phyloP scores from a whole-genome alignment of 805 yeast genomes.

The Cyberlindnera mycetangii region DNA sequence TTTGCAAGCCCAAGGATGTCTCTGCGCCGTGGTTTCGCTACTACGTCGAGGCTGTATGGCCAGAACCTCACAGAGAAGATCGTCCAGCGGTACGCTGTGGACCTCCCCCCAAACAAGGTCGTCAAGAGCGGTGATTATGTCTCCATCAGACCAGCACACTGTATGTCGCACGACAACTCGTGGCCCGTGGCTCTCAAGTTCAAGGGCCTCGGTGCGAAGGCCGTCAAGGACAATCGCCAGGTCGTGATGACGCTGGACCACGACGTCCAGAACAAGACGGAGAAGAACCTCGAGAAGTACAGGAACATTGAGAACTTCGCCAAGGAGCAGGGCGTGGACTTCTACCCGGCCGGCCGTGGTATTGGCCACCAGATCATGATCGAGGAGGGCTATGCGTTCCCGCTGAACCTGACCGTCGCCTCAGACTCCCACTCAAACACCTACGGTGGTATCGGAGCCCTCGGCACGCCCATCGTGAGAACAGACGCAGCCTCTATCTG shows the following conservation, averaged over 20 bases:
- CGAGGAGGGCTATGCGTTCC: conserved; percentile 98
- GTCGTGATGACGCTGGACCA: conserved; percentile 96
- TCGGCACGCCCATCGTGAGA: conserved; percentile 97
- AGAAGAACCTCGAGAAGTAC: conserved; percentile 85
- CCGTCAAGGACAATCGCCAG: conserved; percentile 81
- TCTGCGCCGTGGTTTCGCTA: conserved; percentile 24
- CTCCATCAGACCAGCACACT: conserved; percentile 90
- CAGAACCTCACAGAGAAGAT: conserved; percentile 96
- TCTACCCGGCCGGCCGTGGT: conserved; percentile 98
- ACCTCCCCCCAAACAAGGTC: conserved; percentile 66
- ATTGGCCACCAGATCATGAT: conserved; percentile 99
- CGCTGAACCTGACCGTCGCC: conserved; percentile 89
- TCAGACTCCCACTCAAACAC: conserved; percentile 98
- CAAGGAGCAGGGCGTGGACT: conserved; percentile 85
- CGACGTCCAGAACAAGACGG: conserved; percentile 92
- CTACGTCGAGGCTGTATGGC: conserved; percentile 19
- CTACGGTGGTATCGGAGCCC: conserved; percentile 93
- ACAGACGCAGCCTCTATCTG: conserved; percentile 99
- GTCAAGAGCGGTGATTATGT: conserved; percentile 94
- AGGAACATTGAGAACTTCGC: conserved; percentile 88
- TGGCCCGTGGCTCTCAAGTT: conserved; percentile 99
- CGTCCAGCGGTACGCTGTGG: conserved; percentile 90
- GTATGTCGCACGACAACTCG: conserved; percentile 98
- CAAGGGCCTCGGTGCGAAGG: conserved; percentile 87
- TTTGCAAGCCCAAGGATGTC: background rate